phyloP scores from a whole-genome alignment of 352 stramenopile genomes.

The Phytopythium mirpurense region DNA sequence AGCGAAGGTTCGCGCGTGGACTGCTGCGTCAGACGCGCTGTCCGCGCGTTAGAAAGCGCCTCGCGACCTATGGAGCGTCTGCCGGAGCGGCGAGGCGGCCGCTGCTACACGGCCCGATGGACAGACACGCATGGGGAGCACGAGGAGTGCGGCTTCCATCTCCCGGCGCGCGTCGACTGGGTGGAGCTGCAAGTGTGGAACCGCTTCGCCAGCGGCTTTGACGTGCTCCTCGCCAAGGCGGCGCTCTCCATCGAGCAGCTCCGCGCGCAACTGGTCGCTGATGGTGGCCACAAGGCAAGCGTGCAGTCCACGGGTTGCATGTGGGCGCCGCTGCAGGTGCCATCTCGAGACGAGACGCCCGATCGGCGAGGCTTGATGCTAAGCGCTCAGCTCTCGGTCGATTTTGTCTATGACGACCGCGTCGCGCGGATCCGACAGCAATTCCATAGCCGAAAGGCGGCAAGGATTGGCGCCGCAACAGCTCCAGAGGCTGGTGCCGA shows the following conservation, averaged over 20 bases:
- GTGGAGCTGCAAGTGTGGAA: conserved; percentile 69
- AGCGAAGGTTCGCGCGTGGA: neutral
- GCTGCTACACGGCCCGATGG: conserved; percentile 31
- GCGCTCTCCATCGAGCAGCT: conserved; percentile 32
- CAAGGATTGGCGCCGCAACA: neutral
- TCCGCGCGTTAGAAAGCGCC: neutral
- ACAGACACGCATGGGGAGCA: no score
- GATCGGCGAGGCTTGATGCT: conserved; percentile 12
- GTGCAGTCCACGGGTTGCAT: conserved; percentile 15
- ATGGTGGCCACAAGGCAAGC: neutral
- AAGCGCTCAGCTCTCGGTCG: conserved; percentile 31
- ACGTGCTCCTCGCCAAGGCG: conserved; percentile 43
- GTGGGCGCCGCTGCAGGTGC: conserved; percentile 36
- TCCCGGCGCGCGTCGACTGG: conserved; percentile 29
- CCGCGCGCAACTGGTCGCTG: neutral
- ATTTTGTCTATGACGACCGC: conserved; percentile 26
- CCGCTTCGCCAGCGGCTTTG: conserved; percentile 41
- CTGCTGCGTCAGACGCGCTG: conserved; percentile 13
- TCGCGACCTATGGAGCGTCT: neutral
- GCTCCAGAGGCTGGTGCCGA: neutral
- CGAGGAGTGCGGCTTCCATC: conserved; percentile 10
- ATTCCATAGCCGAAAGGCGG: conserved; percentile 1
- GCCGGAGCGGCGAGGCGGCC: neutral
- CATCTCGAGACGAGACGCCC: neutral
- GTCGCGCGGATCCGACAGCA: conserved; percentile 18